A percentile compares a stretch with the other conserved stretches of the same genome.
Conservation (phyloP, 306 rosid species). For the Nissolia schottii region DNA sequence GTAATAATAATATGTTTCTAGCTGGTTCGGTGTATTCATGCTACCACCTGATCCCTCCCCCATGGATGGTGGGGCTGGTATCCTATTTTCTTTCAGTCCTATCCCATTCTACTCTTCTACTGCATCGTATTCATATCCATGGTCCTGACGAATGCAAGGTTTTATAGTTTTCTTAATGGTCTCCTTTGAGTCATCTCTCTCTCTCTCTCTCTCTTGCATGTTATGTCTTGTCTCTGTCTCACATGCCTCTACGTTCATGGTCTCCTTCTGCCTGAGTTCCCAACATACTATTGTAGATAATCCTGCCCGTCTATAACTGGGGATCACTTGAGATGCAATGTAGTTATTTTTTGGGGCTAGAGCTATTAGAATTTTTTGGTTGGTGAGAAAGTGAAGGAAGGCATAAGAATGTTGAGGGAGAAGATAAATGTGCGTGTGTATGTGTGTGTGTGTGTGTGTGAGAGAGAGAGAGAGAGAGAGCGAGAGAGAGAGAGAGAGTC, state of each 20-base stretch:
- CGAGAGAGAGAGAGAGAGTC: neutral
- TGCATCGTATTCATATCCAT: neutral
- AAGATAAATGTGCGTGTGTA: too few species aligned
- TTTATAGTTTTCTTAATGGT: neutral
- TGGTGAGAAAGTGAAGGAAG: too few species aligned
- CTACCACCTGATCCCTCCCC: constrained; percentile 1
- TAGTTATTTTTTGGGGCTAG: too few species aligned
- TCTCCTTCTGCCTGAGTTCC: neutral
- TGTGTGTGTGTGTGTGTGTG: too few species aligned
- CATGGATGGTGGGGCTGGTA: constrained; percentile 3
- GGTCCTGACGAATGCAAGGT: neutral
- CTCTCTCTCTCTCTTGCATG: neutral
- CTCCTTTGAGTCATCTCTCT: neutral
- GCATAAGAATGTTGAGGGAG: neutral
- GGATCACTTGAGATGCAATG: too few species aligned
- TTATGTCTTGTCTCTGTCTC: neutral
- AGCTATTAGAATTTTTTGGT: too few species aligned
- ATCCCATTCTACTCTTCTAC: neutral
- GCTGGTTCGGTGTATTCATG: neutral
- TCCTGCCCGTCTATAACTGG: neutral
- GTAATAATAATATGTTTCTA: constrained; percentile 28
- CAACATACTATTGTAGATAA: neutral
- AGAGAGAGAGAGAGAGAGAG: too few species aligned
- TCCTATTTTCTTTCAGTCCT: neutral
- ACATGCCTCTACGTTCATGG: neutral